A percentile compares a stretch with the other conserved stretches of the same genome.
phyloP scores from a whole-genome alignment of 192 early-diverging fungal species.

The Coemansia brasiliensis region DNA sequence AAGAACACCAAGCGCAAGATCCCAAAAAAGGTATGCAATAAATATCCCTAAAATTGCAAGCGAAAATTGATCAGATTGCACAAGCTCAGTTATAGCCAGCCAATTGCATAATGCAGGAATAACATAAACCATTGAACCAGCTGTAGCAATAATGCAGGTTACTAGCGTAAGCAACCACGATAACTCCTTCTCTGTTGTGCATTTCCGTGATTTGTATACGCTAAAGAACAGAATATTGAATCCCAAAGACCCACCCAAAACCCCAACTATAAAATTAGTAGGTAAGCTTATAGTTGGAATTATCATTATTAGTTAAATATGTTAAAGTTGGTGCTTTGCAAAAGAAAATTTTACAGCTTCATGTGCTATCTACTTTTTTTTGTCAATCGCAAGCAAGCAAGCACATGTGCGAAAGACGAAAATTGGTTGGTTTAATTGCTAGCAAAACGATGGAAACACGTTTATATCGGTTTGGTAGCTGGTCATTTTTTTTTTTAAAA shows the following conservation, averaged over 20 bases:
- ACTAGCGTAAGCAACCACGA: constrained; percentile 55
- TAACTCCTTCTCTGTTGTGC: constrained; percentile 45
- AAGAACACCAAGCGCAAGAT: constrained; percentile 57
- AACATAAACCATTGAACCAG: constrained; percentile 38
- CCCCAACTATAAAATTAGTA: constrained; percentile 17
- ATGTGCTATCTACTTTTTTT: not conserved
- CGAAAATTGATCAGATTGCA: constrained; percentile 34
- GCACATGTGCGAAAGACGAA: too few species aligned
- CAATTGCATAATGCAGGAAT: constrained; percentile 10
- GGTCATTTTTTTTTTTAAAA: too few species aligned
- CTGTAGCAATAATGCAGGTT: constrained; percentile 29
- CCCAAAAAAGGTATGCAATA: constrained; percentile 56
- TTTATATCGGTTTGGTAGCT: too few species aligned
- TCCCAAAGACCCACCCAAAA: constrained; percentile 15
- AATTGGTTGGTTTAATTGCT: not conserved
- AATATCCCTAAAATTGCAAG: constrained; percentile 56
- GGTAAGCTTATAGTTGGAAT: not conserved
- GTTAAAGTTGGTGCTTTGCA: too few species aligned
- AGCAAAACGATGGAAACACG: not conserved
- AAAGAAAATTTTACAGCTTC: too few species aligned
- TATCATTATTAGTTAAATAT: not conserved
- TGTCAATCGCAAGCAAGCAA: not conserved
- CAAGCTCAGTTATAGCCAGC: constrained; percentile 17
- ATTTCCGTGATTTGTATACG: not conserved
- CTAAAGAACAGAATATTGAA: constrained; percentile 29